These are phyloP conservation scores for Vigna reflexopilosa DNA, from an alignment of 306 rosid genomes.

Conservation along the genomic window DNA sequence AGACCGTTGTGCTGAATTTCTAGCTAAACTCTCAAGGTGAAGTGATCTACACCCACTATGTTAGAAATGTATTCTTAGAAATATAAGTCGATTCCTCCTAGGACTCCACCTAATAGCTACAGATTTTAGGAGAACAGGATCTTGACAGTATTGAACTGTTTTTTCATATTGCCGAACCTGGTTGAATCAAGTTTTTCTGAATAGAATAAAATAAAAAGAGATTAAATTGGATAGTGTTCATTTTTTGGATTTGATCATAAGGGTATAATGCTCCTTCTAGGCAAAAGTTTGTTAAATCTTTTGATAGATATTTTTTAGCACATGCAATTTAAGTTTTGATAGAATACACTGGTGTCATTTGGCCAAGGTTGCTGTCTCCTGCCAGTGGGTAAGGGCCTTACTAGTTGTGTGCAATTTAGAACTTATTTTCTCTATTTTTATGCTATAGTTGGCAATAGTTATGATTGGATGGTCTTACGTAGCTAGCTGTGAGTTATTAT, in stretches of 20 bases:
- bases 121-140: neutral
- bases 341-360: neutral
- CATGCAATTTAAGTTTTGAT: neutral
- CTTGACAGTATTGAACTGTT: slow-evolving; percentile 23
- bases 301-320: neutral
- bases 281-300: neutral
- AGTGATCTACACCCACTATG: slow-evolving; percentile 20
- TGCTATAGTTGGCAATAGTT: neutral
- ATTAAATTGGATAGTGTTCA: neutral
- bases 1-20: slow-evolving; percentile 72
- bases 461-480: slow-evolving; percentile 11
- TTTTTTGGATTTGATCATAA: slow-evolving; percentile 15
- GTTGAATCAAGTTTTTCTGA: neutral
- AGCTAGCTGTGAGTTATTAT: slow-evolving; percentile 13
- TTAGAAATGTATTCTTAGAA: slow-evolving; percentile 23
- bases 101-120: slow-evolving; percentile 13
- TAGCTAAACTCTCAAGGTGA: slow-evolving; percentile 74
- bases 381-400: slow-evolving; percentile 3
- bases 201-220: slow-evolving; percentile 23
- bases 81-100: slow-evolving; percentile 13
- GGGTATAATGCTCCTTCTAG: neutral
- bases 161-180: slow-evolving; percentile 13
- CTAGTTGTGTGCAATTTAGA: neutral
- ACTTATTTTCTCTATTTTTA: neutral
- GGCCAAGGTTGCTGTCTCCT: neutral